Conservation (phyloP, 176 grass and related monocot species). For the Hordeum vulgare region MorexV3_pseudomolecules_assembly NC_058521.1:482254528-482255027, state of each 20-base stretch:
- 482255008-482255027: neutral
- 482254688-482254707: neutral
- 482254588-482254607: neutral
- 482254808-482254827: neutral
- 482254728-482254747: neutral
- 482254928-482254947: neutral
- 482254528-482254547: constrained; percentile 67
- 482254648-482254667: neutral
- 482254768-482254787: neutral
- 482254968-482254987: neutral
- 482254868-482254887: neutral
- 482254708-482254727: neutral
- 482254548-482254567: neutral
- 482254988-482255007: neutral
- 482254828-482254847: neutral
- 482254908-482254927: too few relatives aligned
- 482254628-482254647: neutral
- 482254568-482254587: neutral
- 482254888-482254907: too few relatives aligned
- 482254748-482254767: neutral
- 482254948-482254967: neutral
- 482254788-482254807: neutral
- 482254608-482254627: neutral
- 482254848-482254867: neutral
- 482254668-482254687: neutral